These are phyloP conservation scores for Ogataea philodendri DNA, from an alignment of 805 yeast species.

Conservation along the genomic window DNA sequence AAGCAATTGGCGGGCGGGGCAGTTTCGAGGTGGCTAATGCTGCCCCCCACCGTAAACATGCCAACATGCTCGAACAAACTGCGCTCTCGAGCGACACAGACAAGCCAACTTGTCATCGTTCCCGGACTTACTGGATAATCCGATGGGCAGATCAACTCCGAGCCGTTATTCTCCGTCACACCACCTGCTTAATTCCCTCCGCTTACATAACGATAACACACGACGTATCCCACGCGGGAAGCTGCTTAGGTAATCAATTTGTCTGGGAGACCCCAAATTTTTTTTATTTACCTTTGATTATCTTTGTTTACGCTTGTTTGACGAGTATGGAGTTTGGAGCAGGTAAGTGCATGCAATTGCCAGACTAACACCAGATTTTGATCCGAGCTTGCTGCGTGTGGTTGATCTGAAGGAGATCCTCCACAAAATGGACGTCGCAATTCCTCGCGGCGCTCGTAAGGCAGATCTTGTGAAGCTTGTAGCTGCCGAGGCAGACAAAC, in stretches of 20 bases:
- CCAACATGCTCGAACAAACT: too few relatives aligned
- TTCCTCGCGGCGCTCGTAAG: constrained; percentile 60
- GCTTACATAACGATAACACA: too few relatives aligned
- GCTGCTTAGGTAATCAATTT: not conserved
- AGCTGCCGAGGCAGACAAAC: not conserved
- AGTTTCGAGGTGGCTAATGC: too few relatives aligned
- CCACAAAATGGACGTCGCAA: constrained; percentile 50
- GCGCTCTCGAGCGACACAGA: too few relatives aligned
- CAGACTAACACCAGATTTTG: constrained; percentile 44
- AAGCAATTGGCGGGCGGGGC: too few relatives aligned
- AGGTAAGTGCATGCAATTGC: constrained; percentile 1
- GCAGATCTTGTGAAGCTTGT: constrained; percentile 46
- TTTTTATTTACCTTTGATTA: constrained; percentile 4
- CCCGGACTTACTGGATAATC: too few relatives aligned
- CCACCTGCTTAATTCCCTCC: too few relatives aligned
- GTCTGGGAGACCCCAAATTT: not conserved
- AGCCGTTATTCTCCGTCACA: constrained; percentile 9
- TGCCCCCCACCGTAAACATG: too few relatives aligned
- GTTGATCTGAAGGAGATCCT: constrained; percentile 65
- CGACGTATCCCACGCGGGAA: not conserved
- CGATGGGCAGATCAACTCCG: constrained; percentile 8
- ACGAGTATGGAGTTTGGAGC: constrained; percentile 7
- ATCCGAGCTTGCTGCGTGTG: constrained; percentile 59
- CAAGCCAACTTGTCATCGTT: too few relatives aligned
- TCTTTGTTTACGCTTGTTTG: constrained; percentile 11